Evolutionary conservation across 2,329 filamentous ascomycete genomes (phyloP).

Genomic region (Pestalotiopsis sp.): DNA sequence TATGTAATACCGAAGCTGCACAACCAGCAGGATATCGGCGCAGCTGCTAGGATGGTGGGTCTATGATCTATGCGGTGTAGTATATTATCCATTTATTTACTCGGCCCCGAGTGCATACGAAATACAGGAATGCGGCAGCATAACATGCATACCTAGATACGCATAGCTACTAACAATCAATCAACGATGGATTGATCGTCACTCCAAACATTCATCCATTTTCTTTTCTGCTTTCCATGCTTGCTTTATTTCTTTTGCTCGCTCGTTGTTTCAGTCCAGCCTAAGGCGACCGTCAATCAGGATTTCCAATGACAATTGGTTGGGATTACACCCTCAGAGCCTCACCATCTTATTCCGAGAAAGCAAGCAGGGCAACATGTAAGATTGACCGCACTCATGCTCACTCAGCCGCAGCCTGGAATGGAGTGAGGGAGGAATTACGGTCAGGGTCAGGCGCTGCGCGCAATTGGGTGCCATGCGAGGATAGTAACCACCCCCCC

Average conservation of each 20-base stretch:
- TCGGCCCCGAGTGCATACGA: too few relatives aligned
- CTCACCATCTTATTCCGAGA: neutral
- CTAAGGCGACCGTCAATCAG: neutral
- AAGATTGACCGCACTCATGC: conserved; percentile 4
- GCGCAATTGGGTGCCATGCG: neutral
- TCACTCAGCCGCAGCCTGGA: conserved; percentile 7
- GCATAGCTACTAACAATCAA: neutral
- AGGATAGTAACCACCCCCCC: neutral
- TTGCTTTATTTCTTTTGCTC: neutral
- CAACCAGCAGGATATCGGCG: too few relatives aligned
- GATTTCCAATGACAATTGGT: neutral
- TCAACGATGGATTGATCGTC: neutral
- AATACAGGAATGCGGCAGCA: too few relatives aligned
- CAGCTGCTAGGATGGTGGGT: too few relatives aligned
- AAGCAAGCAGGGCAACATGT: neutral
- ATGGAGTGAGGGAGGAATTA: neutral
- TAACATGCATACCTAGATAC: too few relatives aligned
- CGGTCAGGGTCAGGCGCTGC: neutral
- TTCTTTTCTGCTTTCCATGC: neutral
- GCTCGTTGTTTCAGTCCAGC: neutral
- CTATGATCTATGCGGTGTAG: too few relatives aligned
- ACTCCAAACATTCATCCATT: neutral
- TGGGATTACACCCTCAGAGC: neutral
- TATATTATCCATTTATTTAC: too few relatives aligned
- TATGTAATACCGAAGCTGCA: too few relatives aligned